These are phyloP conservation scores for Leccinum brunneo-olivaceum DNA, from an alignment of 1,284 basidiomycete species.

Conservation along the genomic window DNA sequence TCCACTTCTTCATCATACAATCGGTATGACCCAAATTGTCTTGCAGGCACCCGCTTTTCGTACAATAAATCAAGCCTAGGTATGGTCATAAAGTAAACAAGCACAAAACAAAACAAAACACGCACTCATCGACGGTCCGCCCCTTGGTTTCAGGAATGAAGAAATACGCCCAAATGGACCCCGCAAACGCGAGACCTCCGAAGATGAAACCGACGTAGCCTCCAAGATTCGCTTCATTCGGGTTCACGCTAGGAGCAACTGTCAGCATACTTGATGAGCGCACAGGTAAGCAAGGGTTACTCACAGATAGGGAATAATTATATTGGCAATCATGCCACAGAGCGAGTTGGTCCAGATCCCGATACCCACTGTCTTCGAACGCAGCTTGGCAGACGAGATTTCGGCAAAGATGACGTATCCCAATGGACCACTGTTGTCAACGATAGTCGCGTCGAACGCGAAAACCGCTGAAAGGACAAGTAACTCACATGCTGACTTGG, in stretches of 20 bases:
- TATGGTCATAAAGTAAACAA: background rate
- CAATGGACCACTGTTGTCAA: constrained; percentile 20
- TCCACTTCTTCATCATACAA: constrained; percentile 12
- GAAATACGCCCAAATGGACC: constrained; percentile 20
- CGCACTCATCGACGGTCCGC: constrained; percentile 29
- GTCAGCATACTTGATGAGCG: background rate
- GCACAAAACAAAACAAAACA: background rate
- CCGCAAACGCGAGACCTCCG: constrained; percentile 20
- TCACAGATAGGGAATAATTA: constrained; percentile 26
- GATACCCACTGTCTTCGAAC: constrained; percentile 29
- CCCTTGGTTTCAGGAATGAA: constrained; percentile 27
- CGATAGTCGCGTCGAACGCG: background rate
- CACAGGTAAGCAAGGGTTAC: background rate
- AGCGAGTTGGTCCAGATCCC: constrained; percentile 22
- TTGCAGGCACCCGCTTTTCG: constrained; percentile 19
- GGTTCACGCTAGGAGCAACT: constrained; percentile 18
- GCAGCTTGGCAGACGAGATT: constrained; percentile 27
- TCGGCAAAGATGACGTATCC: constrained; percentile 27
- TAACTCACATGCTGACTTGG: constrained; percentile 19
- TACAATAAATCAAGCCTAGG: constrained; percentile 23
- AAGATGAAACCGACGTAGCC: constrained; percentile 31
- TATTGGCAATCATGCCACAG: constrained; percentile 19
- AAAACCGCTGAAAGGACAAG: background rate
- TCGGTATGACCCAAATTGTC: constrained; percentile 12
- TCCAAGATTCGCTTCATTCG: constrained; percentile 23